Base-by-base conservation (phyloP, 495 filamentous ascomycete genomes). In the Neurospora sp. region DNA sequence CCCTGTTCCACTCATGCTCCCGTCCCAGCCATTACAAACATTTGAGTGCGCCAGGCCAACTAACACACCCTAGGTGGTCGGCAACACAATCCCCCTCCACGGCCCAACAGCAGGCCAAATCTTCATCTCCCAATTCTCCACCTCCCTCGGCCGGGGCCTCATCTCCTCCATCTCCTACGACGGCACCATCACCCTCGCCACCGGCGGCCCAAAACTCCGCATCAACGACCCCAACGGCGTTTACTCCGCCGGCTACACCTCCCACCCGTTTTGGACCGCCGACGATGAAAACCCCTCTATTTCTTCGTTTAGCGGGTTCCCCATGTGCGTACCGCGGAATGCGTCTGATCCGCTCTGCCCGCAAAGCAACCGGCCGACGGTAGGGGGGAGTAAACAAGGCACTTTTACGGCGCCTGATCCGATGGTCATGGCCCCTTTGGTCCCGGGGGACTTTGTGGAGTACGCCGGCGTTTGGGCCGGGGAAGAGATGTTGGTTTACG, bases 171-270 rank as follows among this genome's bases (percentile, higher is more conserved):
- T 84, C 69, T 76, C 78, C 74, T 76, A 75, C 54, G 76, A 76
- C 70, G 81, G 79, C 8, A 74, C 74, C 35, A 79, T 85, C 23
- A 74, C 80, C 46, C 83, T 85, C 39, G 35, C 12, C 18, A 78
- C 79, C 70, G 5, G 82, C 2, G 83, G 83, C 0, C 83, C 82
- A 3, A 78, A 20, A 10, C 72, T 85, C 39, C 76, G 80, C n/a
- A 83, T 85, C 78, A 85, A 83, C 71, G 83, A 85, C 71, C 83
- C 83, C 37, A 80, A 83, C 72, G 80, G 76, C 1, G 76, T 82
- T n/a, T 85, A 78, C 73, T 76, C 78, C 0, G 76, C 74, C n/a
- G 78, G 76, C 0, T 83, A 75, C 46, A 77, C 73, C 4, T 76
- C 72, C 11, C 71, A 72, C 3, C 80, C 80, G 1, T 82, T 84